These are phyloP conservation scores for Hymenoscyphus linearis DNA, from an alignment of 2,329 filamentous ascomycete species.

Conservation along the genomic window DNA sequence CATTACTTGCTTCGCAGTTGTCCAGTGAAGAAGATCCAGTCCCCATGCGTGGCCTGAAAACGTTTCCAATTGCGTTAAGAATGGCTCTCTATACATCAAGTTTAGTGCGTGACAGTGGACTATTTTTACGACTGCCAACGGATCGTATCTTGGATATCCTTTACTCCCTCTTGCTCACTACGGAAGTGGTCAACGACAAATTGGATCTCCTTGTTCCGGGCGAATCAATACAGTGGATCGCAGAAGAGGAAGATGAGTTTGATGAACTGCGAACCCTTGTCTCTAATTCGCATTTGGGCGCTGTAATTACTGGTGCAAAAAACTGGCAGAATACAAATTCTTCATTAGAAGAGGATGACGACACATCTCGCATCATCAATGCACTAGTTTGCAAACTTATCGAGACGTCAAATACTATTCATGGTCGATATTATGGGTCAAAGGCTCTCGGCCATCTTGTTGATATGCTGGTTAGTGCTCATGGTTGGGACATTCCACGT, in stretches of 20 bases:
- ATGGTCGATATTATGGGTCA: slow-evolving; percentile 47
- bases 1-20: slow-evolving; percentile 51
- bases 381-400: slow-evolving; percentile 42
- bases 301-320: background rate
- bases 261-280: slow-evolving; percentile 19
- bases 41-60: slow-evolving; percentile 36
- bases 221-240: slow-evolving; percentile 43
- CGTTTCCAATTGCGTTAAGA: slow-evolving; percentile 67
- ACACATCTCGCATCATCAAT: slow-evolving; percentile 36
- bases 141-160: slow-evolving; percentile 45
- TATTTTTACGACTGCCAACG: slow-evolving; percentile 37
- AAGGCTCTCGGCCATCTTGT: slow-evolving; percentile 48
- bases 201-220: slow-evolving; percentile 38
- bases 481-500: slow-evolving; percentile 39
- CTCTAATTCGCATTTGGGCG: slow-evolving; percentile 4
- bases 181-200: slow-evolving; percentile 50
- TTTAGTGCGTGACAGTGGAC: slow-evolving; percentile 44
- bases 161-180: slow-evolving; percentile 45
- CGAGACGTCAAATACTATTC: slow-evolving; percentile 38
- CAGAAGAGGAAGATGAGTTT: slow-evolving; percentile 30
- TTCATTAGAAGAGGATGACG: slow-evolving; percentile 17
- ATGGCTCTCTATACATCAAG: slow-evolving; percentile 66
- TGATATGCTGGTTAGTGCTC: slow-evolving; percentile 40
- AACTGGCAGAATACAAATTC: slow-evolving; percentile 1
- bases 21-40: slow-evolving; percentile 48